Conservation (phyloP, 2,329 filamentous ascomycete genomes). For the Arachnomyces sp. region DNA sequence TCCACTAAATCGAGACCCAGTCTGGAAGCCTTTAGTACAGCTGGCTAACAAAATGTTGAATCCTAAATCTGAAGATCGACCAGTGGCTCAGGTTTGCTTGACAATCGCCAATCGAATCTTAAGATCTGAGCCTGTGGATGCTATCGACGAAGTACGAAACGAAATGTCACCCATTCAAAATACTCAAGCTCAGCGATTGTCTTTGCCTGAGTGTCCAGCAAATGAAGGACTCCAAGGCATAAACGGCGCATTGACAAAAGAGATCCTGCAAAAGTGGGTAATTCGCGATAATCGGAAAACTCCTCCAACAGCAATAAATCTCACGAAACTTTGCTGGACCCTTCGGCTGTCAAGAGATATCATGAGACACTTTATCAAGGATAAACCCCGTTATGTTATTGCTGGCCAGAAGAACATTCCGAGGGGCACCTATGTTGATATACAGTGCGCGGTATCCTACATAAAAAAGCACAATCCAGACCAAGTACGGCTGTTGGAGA, state of each 20-base stretch:
- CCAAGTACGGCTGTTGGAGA: background rate
- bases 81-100: background rate
- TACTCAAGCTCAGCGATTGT: background rate
- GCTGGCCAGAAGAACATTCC: background rate
- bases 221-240: too few relatives aligned
- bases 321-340: background rate
- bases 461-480: background rate
- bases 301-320: background rate
- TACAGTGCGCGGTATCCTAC: background rate
- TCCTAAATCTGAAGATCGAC: background rate
- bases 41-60: background rate
- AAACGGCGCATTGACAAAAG: background rate
- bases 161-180: too few relatives aligned
- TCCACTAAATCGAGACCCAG: background rate
- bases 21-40: background rate
- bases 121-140: background rate
- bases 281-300: background rate
- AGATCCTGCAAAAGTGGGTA: background rate
- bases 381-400: background rate
- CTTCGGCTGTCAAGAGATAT: background rate
- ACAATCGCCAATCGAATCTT: background rate
- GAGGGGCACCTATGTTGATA: slow-evolving; percentile 1
- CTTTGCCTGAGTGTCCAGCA: background rate
- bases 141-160: background rate
- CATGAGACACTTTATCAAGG: background rate